Base-by-base conservation (phyloP, 129 eudicot species). In the Helianthus tuberosus region DNA sequence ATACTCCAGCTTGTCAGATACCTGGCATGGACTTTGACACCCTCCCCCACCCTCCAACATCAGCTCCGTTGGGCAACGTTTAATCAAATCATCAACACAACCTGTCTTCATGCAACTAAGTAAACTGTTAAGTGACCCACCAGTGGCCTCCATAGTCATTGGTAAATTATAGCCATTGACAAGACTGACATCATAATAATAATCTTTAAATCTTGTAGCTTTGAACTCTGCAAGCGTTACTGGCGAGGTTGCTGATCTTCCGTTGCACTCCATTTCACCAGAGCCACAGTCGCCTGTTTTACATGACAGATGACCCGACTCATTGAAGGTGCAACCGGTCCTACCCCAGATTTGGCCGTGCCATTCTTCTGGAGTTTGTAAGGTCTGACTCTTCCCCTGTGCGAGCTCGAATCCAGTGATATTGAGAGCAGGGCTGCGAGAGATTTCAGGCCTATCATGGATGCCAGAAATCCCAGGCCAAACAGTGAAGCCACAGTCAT, bases 401-500 rank as follows among this genome's bases (percentile, higher is more conserved):
- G 23, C 23, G 23, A 20, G 23, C 23, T 20, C 23, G 23, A 20
- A 20, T 20, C 23, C 23, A 20, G 23, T 20, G 23, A 20, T 20
- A 20, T 20, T 20, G 23, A 20, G 23, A 20, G 23, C 23, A 2
- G 87, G 79, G 5, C 15, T 77, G 59, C 78, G 76, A 0, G 59
- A 69, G 23, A 80, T 77, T 46, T 82, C 84, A 1, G 93, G 93
- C 89, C 93, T 85, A 15, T 0, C 23, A 20, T 20, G 23, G 23
- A 20, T 20, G 64, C 80, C 78, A 0, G 69, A 69, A 23, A 80
- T 77, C 36, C 84, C 84, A 1, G 93, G 93, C 89, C 93, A 88
- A 16, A 88, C 74, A 2, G 86, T 80, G 69, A 76, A 78, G 2
- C 73, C 73, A 51, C 93, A 88, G 59, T 77, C 77, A 20, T 20